These are phyloP conservation scores for Globisporangium recalcitrans DNA, from an alignment of 352 stramenopile genomes.

Conservation along the genomic window DNA sequence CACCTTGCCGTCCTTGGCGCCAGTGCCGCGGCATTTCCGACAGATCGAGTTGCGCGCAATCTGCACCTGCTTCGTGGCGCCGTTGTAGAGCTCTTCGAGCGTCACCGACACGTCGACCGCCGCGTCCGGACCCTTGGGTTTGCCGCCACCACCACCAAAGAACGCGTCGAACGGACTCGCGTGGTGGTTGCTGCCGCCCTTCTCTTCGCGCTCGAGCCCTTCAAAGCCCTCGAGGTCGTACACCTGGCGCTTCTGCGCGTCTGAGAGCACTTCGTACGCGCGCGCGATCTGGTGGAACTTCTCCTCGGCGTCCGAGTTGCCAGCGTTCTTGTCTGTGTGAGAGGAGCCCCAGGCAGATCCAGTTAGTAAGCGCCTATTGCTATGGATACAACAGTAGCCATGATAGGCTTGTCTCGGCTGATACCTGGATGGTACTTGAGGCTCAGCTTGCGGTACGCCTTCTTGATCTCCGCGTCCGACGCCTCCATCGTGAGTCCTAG, in stretches of 20 bases:
- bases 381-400: background rate
- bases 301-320: constrained; percentile 67
- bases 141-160: constrained; percentile 62
- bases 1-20: constrained; percentile 79
- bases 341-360: background rate
- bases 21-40: constrained; percentile 77
- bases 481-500: constrained; percentile 79
- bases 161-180: constrained; percentile 76
- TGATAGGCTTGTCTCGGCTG: background rate
- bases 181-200: constrained; percentile 33
- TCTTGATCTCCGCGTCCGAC: constrained; percentile 90
- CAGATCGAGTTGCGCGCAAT: constrained; percentile 79
- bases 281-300: constrained; percentile 89
- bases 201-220: constrained; percentile 71
- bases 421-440: constrained; percentile 94
- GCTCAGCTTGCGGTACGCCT: constrained; percentile 92
- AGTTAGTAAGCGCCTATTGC: background rate
- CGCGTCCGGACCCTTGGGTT: constrained; percentile 67
- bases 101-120: constrained; percentile 73
- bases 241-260: constrained; percentile 84
- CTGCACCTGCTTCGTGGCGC: constrained; percentile 61
- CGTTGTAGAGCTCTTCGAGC: constrained; percentile 85
- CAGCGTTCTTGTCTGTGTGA: constrained; percentile 76
- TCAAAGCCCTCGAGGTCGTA: constrained; percentile 92
- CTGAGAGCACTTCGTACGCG: constrained; percentile 90